phyloP scores from a whole-genome alignment of 495 filamentous ascomycete species.

The Thozetella sp. region DNA sequence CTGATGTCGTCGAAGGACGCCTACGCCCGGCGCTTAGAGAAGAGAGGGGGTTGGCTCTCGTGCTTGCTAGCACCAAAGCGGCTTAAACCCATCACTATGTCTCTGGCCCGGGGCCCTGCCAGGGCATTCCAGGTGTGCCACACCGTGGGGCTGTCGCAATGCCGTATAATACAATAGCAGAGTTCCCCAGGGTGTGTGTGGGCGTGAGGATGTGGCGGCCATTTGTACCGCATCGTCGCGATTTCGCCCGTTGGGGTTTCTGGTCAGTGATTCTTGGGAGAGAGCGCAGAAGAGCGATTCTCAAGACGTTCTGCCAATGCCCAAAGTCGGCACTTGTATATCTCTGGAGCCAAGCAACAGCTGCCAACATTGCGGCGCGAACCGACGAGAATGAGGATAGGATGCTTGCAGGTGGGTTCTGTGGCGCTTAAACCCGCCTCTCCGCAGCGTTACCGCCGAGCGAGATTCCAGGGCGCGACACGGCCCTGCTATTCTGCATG shows the following conservation, averaged over 20 bases:
- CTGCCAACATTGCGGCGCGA: neutral
- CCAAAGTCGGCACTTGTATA: too few relatives aligned
- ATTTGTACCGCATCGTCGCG: too few relatives aligned
- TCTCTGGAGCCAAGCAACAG: neutral
- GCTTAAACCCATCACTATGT: neutral
- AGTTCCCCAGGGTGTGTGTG: too few relatives aligned
- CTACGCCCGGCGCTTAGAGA: neutral
- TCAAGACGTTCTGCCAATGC: too few relatives aligned
- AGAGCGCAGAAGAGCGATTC: too few relatives aligned
- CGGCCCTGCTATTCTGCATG: too few relatives aligned
- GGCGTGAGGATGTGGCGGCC: too few relatives aligned
- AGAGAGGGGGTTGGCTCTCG: neutral
- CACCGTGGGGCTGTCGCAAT: neutral
- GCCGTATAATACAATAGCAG: too few relatives aligned
- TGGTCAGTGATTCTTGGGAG: too few relatives aligned
- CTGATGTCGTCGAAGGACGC: neutral
- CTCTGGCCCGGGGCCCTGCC: neutral
- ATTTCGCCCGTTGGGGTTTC: too few relatives aligned
- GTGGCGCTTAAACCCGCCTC: neutral
- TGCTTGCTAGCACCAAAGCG: neutral
- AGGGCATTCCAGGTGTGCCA: neutral
- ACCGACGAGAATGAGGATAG: neutral
- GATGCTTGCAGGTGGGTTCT: conserved; percentile 2
- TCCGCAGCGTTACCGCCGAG: neutral
- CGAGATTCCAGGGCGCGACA: too few relatives aligned